Evolutionary conservation across 2,329 filamentous ascomycete genomes (phyloP).

Genomic region (Plectosphaerella cucumerina): DNA sequence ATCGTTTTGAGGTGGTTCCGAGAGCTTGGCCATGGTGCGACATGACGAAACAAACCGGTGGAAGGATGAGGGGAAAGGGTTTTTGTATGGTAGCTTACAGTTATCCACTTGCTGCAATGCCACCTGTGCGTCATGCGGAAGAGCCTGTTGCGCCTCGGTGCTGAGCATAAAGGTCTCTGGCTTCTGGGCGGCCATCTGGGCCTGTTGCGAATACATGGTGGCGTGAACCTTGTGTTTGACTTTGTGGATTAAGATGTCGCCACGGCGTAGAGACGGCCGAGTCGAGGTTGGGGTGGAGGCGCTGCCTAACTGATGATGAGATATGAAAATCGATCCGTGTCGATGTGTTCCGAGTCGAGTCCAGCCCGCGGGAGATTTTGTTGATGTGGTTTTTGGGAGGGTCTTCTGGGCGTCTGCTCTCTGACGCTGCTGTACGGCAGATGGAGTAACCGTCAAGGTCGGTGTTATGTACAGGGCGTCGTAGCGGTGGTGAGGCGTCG

Average conservation of each 20-base stretch:
- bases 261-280: too few species aligned
- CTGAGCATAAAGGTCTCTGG: slow-evolving; percentile 99
- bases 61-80: too few species aligned
- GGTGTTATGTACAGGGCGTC: background rate
- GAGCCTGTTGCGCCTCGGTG: slow-evolving; percentile 91
- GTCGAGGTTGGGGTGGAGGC: slow-evolving; percentile 10
- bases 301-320: slow-evolving; percentile 11
- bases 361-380: slow-evolving; percentile 34
- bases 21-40: too few species aligned
- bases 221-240: background rate
- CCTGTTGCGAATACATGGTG: slow-evolving; percentile 77
- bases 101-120: slow-evolving; percentile 98
- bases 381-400: slow-evolving; percentile 1
- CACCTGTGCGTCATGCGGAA: slow-evolving; percentile 94
- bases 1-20: too few species aligned
- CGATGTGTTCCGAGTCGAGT: slow-evolving; percentile 29
- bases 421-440: background rate
- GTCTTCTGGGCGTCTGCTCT: too few species aligned
- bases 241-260: background rate
- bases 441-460: background rate
- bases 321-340: slow-evolving; percentile 3
- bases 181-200: slow-evolving; percentile 89
- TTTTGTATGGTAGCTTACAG: slow-evolving; percentile 69
- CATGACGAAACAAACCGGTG: background rate
- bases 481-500: background rate